A percentile compares a stretch with the other conserved stretches of the same genome.
phyloP scores from a whole-genome alignment of 768 basidiomycete genomes.

The Collybiopsis confluens region DNA sequence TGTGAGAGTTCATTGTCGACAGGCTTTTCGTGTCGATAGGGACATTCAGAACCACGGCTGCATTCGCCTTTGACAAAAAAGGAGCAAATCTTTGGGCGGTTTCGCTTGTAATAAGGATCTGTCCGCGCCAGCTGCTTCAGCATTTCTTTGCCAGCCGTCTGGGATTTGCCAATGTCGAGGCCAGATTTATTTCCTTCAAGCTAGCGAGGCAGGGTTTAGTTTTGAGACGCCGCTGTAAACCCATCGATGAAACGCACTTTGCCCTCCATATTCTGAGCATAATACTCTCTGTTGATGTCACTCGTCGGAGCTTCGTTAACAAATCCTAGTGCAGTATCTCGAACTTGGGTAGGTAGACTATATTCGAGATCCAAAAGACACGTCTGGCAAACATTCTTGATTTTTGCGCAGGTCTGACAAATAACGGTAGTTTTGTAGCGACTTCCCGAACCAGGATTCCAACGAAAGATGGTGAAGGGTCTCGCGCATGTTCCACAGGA shows the following conservation, averaged over 20 bases:
- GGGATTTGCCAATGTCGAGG: constrained; percentile 56
- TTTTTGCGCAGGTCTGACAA: constrained; percentile 95
- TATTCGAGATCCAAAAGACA: constrained; percentile 96
- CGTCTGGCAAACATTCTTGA: constrained; percentile 96
- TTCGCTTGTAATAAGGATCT: constrained; percentile 97
- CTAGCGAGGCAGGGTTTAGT: constrained; percentile 43
- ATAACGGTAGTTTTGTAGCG: constrained; percentile 97
- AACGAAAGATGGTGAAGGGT: constrained; percentile 95
- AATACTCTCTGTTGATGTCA: constrained; percentile 95
- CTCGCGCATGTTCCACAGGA: constrained; percentile 97
- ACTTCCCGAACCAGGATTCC: constrained; percentile 93
- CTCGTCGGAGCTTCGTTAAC: constrained; percentile 90
- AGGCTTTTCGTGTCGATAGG: constrained; percentile 93
- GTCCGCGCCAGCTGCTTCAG: constrained; percentile 90
- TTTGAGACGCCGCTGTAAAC: neutral
- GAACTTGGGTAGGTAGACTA: constrained; percentile 92
- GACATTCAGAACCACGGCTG: constrained; percentile 86
- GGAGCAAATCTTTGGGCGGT: constrained; percentile 88
- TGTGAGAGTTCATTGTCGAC: constrained; percentile 77
- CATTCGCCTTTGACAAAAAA: constrained; percentile 97
- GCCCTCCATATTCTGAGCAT: constrained; percentile 87
- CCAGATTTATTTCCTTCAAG: constrained; percentile 69
- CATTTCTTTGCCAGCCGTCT: constrained; percentile 92
- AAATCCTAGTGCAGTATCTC: constrained; percentile 88
- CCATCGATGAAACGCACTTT: constrained; percentile 49